Base-by-base conservation (phyloP, 1,284 basidiomycete species). In the Baeospora myosura region DNA sequence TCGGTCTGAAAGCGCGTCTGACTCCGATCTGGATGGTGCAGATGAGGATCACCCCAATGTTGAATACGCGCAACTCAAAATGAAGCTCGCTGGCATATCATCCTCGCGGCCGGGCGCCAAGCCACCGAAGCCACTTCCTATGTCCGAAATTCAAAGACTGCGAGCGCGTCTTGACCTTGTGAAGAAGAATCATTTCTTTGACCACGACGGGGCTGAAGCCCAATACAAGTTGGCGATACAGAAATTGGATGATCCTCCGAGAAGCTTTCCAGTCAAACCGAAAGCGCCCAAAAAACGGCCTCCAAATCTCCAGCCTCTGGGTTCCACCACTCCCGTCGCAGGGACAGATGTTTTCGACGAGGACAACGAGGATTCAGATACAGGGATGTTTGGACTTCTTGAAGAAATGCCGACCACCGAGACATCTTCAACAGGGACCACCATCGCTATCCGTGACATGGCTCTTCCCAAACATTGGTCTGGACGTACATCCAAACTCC, bases 401-500 rank as follows among this genome's bases (percentile, higher is more conserved):
- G 87, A 96, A 35, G 76, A 76, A 42, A 69, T 79, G 49, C 73
- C 80, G 4, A 59, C 68, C 1, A 70, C 68, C 16, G 69, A 75
- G 45, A 66, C 69, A 1, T 73, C 69, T 17, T 59, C 67, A 6
- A 56, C 68, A 38, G 88, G 84, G 21, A 72, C 68, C 2, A 72
- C 69, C 3, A 67, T 92, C 38, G 62, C 55, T 14, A 61, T 93
- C 32, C 81, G 82, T 16, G 78, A 91, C 45, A 84, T 96, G 81
- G 62, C 73, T 10, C 69, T 87, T 28, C 87, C 88, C 1, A 95
- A 88, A 61, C 79, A 87, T 52, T 85, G 83, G 68, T 81, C 86
- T 28, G 80, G 81, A 30, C 75, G 77, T 40, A 80, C 80, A 20
- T 86, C 90, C 11, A 88, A 82, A 57, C 63, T 55, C n/a, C 57